Conservation (phyloP, 176 grass and related monocot genomes). For the Tuctoria greenei region DNA sequence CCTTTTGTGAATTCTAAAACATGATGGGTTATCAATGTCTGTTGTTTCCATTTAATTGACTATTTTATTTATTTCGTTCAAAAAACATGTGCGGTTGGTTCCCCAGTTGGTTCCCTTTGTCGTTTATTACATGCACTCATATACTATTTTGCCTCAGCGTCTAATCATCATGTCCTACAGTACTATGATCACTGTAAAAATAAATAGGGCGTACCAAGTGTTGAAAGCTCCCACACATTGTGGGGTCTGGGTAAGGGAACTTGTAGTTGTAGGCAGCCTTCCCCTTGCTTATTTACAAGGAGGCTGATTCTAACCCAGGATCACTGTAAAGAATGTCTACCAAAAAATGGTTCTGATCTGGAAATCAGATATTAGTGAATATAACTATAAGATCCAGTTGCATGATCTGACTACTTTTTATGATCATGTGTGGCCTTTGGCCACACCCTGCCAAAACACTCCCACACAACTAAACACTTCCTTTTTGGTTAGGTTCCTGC, state of each 20-base stretch:
- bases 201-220: too few relatives aligned
- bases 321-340: not conserved
- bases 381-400: not conserved
- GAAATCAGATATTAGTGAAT: conserved; percentile 1
- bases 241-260: too few relatives aligned
- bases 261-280: too few relatives aligned
- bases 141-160: not conserved
- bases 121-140: not conserved
- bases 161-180: not conserved
- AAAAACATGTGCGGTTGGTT: not conserved
- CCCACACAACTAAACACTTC: not conserved
- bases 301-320: too few relatives aligned
- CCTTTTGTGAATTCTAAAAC: not conserved
- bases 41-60: not conserved
- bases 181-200: not conserved
- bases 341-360: not conserved
- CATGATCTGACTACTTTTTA: not conserved
- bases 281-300: too few relatives aligned
- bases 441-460: not conserved
- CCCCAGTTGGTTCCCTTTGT: too few relatives aligned
- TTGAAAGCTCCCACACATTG: too few relatives aligned
- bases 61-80: not conserved
- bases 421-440: not conserved
- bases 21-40: not conserved
- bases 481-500: not conserved